Percentiles rank a stretch among this genome's conserved stretches.
Conservation (phyloP, 2,329 filamentous ascomycete genomes). For the Botrytis fabae region DNA sequence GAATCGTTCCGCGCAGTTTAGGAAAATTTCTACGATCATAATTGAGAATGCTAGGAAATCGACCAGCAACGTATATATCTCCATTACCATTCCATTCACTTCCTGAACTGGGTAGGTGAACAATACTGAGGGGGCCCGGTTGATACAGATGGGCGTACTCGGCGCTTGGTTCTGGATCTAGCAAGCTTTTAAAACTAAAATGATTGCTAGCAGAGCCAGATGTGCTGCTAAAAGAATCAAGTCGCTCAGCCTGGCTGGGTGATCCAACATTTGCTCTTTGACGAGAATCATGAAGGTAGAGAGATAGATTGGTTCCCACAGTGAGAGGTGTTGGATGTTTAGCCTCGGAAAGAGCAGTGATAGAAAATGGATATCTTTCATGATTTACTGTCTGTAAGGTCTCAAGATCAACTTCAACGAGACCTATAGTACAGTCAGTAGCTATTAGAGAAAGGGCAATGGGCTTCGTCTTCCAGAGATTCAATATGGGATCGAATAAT, state of each 20-base stretch:
- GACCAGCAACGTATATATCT: conserved; percentile 84
- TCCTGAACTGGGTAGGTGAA: conserved; percentile 66
- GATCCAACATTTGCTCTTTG: conserved; percentile 39
- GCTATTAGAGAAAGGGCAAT: not conserved
- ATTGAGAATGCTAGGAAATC: conserved; percentile 68
- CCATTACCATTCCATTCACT: conserved; percentile 49
- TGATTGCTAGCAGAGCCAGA: conserved; percentile 34
- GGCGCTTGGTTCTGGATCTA: conserved; percentile 51
- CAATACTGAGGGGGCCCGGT: conserved; percentile 77
- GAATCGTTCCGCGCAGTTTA: conserved; percentile 71
- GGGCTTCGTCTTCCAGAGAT: not conserved
- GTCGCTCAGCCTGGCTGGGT: conserved; percentile 23
- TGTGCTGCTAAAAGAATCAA: conserved; percentile 35
- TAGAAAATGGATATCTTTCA: conserved; percentile 75
- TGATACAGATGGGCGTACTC: conserved; percentile 73
- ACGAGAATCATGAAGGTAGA: conserved; percentile 81
- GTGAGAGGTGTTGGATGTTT: conserved; percentile 70
- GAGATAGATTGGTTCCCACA: conserved; percentile 76
- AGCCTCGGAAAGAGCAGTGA: conserved; percentile 77
- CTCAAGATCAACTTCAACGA: conserved; percentile 80
- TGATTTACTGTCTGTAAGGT: conserved; percentile 69
- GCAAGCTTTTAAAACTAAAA: conserved; percentile 34
- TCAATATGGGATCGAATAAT: not conserved
- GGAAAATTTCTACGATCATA: conserved; percentile 89
- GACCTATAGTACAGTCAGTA: conserved; percentile 44